Evolutionary conservation across 1,139 yeast genomes (phyloP).

Genomic region (Hyphopichia pseudoburtonii): DNA sequence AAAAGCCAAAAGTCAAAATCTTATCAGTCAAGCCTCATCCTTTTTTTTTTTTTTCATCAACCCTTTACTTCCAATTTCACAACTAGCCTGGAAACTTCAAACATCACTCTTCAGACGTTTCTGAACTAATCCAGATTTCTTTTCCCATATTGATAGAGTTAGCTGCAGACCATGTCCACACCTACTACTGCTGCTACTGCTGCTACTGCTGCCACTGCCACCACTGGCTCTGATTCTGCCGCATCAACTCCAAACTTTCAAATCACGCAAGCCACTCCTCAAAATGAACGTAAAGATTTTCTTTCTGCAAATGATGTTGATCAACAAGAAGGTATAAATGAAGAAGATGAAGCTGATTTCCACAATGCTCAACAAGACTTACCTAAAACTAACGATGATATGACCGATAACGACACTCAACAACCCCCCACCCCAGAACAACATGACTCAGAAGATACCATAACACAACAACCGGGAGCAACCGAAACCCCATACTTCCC

Average conservation of each 20-base stretch:
- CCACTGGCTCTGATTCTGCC: too few species aligned
- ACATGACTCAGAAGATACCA: conserved; percentile 3
- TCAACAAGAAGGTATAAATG: not conserved
- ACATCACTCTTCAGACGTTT: too few species aligned
- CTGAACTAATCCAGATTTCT: too few species aligned
- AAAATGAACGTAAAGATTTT: conserved; percentile 1
- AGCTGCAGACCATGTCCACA: not conserved
- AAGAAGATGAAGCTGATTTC: not conserved
- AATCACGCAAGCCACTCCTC: conserved; percentile 5
- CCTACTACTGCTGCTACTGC: not conserved
- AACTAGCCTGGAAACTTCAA: too few species aligned
- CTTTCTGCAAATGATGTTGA: conserved; percentile 1
- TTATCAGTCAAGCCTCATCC: too few species aligned
- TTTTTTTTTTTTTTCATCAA: too few species aligned
- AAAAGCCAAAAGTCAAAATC: too few species aligned
- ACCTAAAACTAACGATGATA: too few species aligned
- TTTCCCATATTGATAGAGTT: not conserved
- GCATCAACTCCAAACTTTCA: conserved; percentile 2
- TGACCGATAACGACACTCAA: not conserved
- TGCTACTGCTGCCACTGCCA: not conserved
- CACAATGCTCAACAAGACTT: too few species aligned
- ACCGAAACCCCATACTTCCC: conserved; percentile 1
- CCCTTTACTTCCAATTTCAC: too few species aligned
- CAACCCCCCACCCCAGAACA: not conserved
- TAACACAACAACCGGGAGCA: conserved; percentile 3